Base-by-base conservation (phyloP, 192 early-diverging fungal species). In the Phlyctochytrium bullatum region DNA sequence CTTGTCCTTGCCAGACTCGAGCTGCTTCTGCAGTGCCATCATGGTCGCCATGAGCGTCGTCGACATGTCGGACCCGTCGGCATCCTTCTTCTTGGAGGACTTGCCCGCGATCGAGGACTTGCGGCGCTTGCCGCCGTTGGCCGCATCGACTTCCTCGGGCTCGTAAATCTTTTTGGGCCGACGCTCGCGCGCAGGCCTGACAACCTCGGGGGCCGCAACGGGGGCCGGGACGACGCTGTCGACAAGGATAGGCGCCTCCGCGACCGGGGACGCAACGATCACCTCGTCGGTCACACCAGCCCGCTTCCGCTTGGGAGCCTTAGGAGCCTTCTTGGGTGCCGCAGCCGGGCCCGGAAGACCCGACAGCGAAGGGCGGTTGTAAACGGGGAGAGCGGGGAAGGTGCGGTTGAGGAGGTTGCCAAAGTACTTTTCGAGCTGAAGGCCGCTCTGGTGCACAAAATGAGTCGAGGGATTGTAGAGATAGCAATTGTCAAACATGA, bases 401-500 rank as follows among this genome's bases (percentile, higher is more conserved):
- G 31, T 6, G 20, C 65, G 65, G 50, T 34, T 74, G 32, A 70
- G 53, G 23, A 66, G 57, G 14, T 61, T 28, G 20, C 60, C 65
- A 47, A 78, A 74, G 61, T 68, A 69, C 17, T 36, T 32, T 52
- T 68, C 73, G 29, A 78, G 58, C 28, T 54, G 24, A 58, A 58
- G 64, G 53, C 69, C 77, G 24, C 47, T 52, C 40, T 72, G 34
- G 57, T 74, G 72, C 3, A 78, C 59, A 61, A 23, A 17, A 62
- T 78, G 89, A 30, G 85, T 83, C 0, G 73, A 52, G 27, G 85
- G 83, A 72, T 93, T 93, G 68, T 91, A 93, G 12, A 68, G 72
- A 75, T 83, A 83, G 51, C 88, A 84, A 65, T 92, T 92, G 33
- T 76, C 68, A 61, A 88, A 88, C 36, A 90, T 90, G 51, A 88